phyloP scores from a whole-genome alignment of 768 basidiomycete species.

The Boletus subcaerulescens region DNA sequence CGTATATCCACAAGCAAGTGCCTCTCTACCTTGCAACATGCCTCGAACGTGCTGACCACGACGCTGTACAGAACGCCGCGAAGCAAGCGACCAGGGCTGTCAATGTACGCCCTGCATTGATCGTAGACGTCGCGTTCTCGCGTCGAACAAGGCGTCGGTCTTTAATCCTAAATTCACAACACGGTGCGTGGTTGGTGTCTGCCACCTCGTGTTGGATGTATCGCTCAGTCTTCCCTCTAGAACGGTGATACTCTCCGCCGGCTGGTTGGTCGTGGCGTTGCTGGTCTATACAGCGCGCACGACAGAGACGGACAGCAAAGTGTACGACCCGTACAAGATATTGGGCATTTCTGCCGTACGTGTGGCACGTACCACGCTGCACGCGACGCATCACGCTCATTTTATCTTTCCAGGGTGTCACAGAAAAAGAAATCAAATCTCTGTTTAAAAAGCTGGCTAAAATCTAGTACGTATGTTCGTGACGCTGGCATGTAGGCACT shows the following conservation, averaged over 20 bases:
- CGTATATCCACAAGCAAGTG: slow-evolving; percentile 43
- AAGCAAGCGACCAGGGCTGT: slow-evolving; percentile 45
- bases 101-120: slow-evolving; percentile 60
- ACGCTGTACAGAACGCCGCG: slow-evolving; percentile 29
- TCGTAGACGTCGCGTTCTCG: slow-evolving; percentile 46
- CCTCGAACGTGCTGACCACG: slow-evolving; percentile 4
- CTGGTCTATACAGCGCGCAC: slow-evolving; percentile 61
- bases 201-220: too few relatives aligned
- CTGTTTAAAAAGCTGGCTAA: slow-evolving; percentile 91
- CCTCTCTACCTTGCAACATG: neutral
- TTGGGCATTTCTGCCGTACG: slow-evolving; percentile 65
- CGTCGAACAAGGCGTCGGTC: slow-evolving; percentile 43
- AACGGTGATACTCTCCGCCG: slow-evolving; percentile 55
- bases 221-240: slow-evolving; percentile 34
- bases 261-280: slow-evolving; percentile 73
- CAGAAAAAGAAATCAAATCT: slow-evolving; percentile 92
- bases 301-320: slow-evolving; percentile 55
- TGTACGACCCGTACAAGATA: slow-evolving; percentile 95
- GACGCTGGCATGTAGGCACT: neutral
- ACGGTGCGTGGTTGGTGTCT: slow-evolving; percentile 40
- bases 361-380: neutral
- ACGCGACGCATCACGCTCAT: neutral
- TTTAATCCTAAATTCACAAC: slow-evolving; percentile 47
- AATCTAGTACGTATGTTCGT: slow-evolving; percentile 56
- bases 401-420: slow-evolving; percentile 44